Evolutionary conservation across 805 yeast genomes (phyloP).

Genomic region (Barnettozyma populi): DNA sequence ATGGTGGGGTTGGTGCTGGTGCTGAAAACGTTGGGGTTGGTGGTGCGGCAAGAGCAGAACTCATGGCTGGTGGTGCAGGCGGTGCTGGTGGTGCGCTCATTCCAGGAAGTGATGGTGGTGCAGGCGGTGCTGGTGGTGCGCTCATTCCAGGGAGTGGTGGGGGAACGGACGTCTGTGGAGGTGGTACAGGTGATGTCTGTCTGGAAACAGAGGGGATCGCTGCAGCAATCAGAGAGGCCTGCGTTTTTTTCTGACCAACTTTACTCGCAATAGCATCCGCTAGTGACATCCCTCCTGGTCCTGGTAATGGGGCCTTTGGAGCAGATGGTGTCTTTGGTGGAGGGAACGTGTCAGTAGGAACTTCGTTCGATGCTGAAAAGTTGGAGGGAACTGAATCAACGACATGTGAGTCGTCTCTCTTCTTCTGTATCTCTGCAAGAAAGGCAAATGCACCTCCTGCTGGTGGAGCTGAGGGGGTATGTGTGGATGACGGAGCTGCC

Average conservation of each 20-base stretch:
- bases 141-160: constrained; percentile 13
- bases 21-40: constrained; percentile 16
- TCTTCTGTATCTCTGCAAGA: constrained; percentile 51
- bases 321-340: constrained; percentile 24
- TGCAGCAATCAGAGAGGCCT: constrained; percentile 22
- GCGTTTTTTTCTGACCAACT: constrained; percentile 11
- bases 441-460: constrained; percentile 48
- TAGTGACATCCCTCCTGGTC: constrained; percentile 9
- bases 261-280: constrained; percentile 8
- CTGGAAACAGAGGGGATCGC: constrained; percentile 15
- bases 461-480: constrained; percentile 28
- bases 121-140: constrained; percentile 15
- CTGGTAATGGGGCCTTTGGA: constrained; percentile 5
- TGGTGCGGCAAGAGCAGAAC: not conserved
- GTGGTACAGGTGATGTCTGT: constrained; percentile 12
- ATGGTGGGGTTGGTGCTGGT: constrained; percentile 9
- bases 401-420: constrained; percentile 46
- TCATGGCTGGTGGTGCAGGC: not conserved
- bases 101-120: constrained; percentile 16
- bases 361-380: constrained; percentile 10
- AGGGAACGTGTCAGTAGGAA: constrained; percentile 11
- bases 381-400: constrained; percentile 33
- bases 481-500: constrained; percentile 10
- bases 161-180: constrained; percentile 20
- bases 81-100: too few species aligned